phyloP scores from a whole-genome alignment of 306 rosid genomes.

The Comarum palustre region DNA sequence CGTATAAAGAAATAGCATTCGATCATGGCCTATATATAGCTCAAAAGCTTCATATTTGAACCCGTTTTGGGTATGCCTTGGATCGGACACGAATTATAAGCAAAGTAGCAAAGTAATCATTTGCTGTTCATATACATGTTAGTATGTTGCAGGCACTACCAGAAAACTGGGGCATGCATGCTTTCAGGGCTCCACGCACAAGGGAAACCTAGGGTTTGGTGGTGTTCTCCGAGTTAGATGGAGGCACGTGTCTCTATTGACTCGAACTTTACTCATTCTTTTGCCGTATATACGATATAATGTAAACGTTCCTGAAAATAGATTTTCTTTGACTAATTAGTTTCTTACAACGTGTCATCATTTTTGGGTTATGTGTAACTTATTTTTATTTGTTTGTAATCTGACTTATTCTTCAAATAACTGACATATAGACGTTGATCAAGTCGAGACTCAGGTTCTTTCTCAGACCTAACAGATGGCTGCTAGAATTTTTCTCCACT shows the following conservation, averaged over 20 bases:
- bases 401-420: no score
- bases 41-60: neutral
- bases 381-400: no score
- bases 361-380: no score
- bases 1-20: no score
- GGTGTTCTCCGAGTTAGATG: slow-evolving; percentile 19
- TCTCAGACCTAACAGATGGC: no score
- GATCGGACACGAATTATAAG: neutral
- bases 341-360: no score
- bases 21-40: neutral
- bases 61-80: neutral
- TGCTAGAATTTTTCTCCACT: no score
- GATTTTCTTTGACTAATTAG: no score
- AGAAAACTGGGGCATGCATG: neutral
- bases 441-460: no score
- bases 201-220: slow-evolving; percentile 8
- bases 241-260: slow-evolving; percentile 23
- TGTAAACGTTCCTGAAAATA: no score
- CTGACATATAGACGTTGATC: no score
- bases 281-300: neutral
- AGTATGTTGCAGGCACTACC: slow-evolving; percentile 9
- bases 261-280: neutral
- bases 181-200: neutral
- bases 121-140: slow-evolving; percentile 5
- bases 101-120: slow-evolving; percentile 13